Evolutionary conservation across 2,329 filamentous ascomycete species (phyloP), one percentile per base, ranked within the genome.

Genomic region (Penicillium sp.): DNA sequence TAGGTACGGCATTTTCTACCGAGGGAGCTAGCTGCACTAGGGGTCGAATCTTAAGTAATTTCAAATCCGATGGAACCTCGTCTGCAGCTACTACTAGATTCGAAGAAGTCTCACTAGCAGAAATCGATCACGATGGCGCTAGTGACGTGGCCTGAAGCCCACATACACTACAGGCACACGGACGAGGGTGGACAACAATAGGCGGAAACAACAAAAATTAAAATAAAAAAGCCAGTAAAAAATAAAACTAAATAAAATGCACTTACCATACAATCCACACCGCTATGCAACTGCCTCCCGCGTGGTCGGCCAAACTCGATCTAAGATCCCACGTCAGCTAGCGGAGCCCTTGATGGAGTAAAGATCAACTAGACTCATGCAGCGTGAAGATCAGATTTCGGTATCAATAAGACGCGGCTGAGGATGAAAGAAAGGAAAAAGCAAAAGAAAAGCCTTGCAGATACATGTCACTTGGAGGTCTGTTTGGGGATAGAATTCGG

Each of bases 131-230:
- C 29, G 51, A 45, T 52, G 49, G 22, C 31, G 46, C 58, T 60
- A 60, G 52, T 55, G 58, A 58, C 55, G 50, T 57, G 58, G 58
- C 57, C 58, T 50, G 45, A 49, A 55, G 52, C 46, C 53, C 49
- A 51, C 52, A 51, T 26, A 53, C 8, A 43, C 26, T 35, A 35
- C 9, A 41, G 22, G 14, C 16, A 52, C 14, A 29, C 21, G 48
- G 21, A 41, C 22, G 24, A 48, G 26, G 35, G 11, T 22, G 33
- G 24, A 31, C 7, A 35, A 47, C 16, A 50, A 33, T 11, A 37
- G 16, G 11, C 2, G 14, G 16, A 35, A 49, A 37, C 10, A 43
- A 24, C 11, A 41, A 43, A 31, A 35, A 26, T 7, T 13, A 50
- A 50, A n/a, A 21, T n/a, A 21, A 21, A 21, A n/a, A 27, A 19